phyloP scores from a whole-genome alignment of 768 basidiomycete species.

The Glaciozyma antarctica region DNA sequence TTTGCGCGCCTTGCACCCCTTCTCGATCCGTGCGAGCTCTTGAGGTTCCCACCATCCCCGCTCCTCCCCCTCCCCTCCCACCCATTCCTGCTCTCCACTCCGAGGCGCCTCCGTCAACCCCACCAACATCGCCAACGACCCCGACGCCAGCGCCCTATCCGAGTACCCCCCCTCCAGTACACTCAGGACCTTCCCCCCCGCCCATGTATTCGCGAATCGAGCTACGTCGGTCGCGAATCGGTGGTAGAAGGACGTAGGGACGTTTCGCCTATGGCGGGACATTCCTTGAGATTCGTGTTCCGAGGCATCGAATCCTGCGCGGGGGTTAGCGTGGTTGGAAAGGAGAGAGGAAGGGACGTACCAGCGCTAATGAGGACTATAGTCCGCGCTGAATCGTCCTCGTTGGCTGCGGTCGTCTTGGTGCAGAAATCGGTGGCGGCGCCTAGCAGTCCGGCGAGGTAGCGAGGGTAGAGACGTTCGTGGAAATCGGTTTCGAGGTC shows the following conservation, averaged over 20 bases:
- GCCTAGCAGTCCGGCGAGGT: slow-evolving; percentile 54
- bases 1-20: neutral
- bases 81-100: neutral
- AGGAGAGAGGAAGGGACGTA: slow-evolving; percentile 34
- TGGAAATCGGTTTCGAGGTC: slow-evolving; percentile 64
- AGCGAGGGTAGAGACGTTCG: slow-evolving; percentile 56
- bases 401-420: slow-evolving; percentile 44
- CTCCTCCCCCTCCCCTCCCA: slow-evolving; percentile 1
- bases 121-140: slow-evolving; percentile 66
- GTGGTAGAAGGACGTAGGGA: slow-evolving; percentile 75
- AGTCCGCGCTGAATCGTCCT: slow-evolving; percentile 46
- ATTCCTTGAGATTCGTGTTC: slow-evolving; percentile 84
- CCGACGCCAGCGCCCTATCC: slow-evolving; percentile 75
- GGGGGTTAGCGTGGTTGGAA: neutral
- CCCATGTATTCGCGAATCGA: slow-evolving; percentile 55
- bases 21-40: neutral
- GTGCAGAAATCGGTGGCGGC: slow-evolving; percentile 64
- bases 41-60: neutral
- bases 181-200: slow-evolving; percentile 64
- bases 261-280: slow-evolving; percentile 83
- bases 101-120: slow-evolving; percentile 46
- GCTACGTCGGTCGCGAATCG: slow-evolving; percentile 67
- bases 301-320: slow-evolving; percentile 75
- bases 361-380: slow-evolving; percentile 71
- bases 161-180: slow-evolving; percentile 94